Percentiles rank a stretch among this genome's conserved stretches.
Evolutionary conservation across 2,329 filamentous ascomycete species (phyloP).

Genomic region (Fusarium acutatum): DNA sequence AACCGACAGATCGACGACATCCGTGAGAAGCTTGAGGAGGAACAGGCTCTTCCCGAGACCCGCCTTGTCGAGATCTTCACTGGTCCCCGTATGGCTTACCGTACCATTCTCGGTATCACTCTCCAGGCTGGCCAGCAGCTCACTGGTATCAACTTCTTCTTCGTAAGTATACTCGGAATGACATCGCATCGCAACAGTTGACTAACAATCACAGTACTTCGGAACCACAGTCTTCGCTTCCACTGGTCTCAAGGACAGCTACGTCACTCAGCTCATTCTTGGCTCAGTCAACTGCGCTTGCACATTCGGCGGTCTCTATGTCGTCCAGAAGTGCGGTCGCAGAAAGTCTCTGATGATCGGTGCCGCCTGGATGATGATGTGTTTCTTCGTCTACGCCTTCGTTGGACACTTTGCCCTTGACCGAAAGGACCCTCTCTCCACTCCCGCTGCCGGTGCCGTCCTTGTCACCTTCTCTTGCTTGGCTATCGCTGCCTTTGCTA

Average conservation of each 20-base stretch:
- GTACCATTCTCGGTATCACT: conserved; percentile 67
- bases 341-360: conserved; percentile 70
- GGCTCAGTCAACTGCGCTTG: conserved; percentile 72
- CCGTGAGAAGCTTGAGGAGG: conserved; percentile 59
- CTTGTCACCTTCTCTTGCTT: conserved; percentile 76
- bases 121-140: conserved; percentile 74
- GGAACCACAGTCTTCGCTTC: conserved; percentile 72
- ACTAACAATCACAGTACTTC: conserved; percentile 55
- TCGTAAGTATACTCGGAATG: conserved; percentile 42
- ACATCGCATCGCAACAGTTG: not conserved
- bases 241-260: conserved; percentile 71
- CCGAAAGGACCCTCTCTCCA: conserved; percentile 51
- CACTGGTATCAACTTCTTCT: conserved; percentile 69
- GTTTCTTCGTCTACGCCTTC: conserved; percentile 61
- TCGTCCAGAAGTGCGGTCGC: conserved; percentile 72
- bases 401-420: conserved; percentile 58
- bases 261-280: conserved; percentile 73
- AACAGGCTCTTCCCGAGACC: conserved; percentile 54
- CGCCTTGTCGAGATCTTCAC: conserved; percentile 71
- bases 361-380: conserved; percentile 67
- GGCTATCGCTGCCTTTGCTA: conserved; percentile 73
- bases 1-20: conserved; percentile 62
- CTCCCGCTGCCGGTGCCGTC: conserved; percentile 61
- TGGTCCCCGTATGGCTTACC: conserved; percentile 71
- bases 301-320: conserved; percentile 71